These are phyloP conservation scores for Fagus crenata DNA, from an alignment of 306 rosid genomes.

Conservation along the genomic window DNA sequence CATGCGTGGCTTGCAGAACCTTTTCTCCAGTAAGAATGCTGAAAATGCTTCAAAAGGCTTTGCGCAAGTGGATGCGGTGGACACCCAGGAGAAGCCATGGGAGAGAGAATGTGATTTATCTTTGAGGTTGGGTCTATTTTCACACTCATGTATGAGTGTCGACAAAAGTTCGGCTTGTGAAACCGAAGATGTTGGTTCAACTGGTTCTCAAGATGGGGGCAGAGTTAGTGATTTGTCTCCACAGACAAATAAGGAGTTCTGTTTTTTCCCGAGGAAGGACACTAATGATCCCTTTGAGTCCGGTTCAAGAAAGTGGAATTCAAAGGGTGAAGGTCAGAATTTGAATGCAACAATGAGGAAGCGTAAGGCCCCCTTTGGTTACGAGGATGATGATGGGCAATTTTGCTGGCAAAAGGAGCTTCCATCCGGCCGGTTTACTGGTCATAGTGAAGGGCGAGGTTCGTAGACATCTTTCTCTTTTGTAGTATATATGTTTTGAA, in stretches of 20 bases:
- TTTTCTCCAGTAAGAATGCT: slow-evolving; percentile 37
- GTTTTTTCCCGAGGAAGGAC: slow-evolving; percentile 59
- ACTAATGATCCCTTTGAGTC: slow-evolving; percentile 51
- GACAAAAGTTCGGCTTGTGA: slow-evolving; percentile 49
- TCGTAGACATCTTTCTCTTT: slow-evolving; percentile 60
- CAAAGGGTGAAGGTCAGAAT: slow-evolving; percentile 57
- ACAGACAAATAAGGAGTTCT: slow-evolving; percentile 51
- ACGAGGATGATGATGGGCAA: slow-evolving; percentile 64
- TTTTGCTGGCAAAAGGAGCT: slow-evolving; percentile 72
- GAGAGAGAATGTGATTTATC: slow-evolving; percentile 75
- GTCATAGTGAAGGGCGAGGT: slow-evolving; percentile 62
- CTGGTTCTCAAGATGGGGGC: slow-evolving; percentile 52
- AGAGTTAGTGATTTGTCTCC: slow-evolving; percentile 44
- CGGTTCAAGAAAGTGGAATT: slow-evolving; percentile 45
- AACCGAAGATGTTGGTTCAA: slow-evolving; percentile 51
- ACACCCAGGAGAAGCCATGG: slow-evolving; percentile 42
- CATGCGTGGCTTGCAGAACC: slow-evolving; percentile 37
- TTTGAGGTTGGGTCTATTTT: slow-evolving; percentile 67
- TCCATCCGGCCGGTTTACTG: slow-evolving; percentile 64
- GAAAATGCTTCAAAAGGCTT: slow-evolving; percentile 40
- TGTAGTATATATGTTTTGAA: slow-evolving; percentile 54
- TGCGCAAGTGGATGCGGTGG: slow-evolving; percentile 34
- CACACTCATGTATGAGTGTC: slow-evolving; percentile 48
- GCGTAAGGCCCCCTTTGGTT: slow-evolving; percentile 65
- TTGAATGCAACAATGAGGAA: slow-evolving; percentile 53